phyloP scores from a whole-genome alignment of 73 alveolate species.

The Stentor roeselii region DNA sequence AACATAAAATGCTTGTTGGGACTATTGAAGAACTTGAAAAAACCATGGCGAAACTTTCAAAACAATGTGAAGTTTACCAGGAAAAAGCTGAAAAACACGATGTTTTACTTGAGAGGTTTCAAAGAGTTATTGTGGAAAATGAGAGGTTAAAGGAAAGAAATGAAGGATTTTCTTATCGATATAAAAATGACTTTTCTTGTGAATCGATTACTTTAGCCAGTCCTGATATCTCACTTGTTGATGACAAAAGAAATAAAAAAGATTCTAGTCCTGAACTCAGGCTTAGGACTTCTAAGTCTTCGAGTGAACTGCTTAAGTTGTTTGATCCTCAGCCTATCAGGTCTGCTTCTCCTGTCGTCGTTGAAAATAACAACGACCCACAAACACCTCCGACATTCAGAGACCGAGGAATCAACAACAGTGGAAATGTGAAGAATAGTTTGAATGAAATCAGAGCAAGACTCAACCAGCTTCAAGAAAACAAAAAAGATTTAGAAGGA shows the following conservation, averaged over 20 bases:
- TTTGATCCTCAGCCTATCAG: neutral
- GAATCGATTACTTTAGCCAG: neutral
- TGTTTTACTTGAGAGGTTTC: neutral
- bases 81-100: neutral
- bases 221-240: neutral
- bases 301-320: neutral
- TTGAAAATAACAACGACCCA: neutral
- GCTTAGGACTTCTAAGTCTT: neutral
- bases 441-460: neutral
- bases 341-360: neutral
- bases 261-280: neutral
- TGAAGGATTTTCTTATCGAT: neutral
- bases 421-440: neutral
- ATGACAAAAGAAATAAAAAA: neutral
- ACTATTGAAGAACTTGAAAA: neutral
- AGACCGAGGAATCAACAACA: neutral
- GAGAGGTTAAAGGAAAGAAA: neutral
- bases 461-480: neutral
- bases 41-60: neutral
- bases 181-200: neutral
- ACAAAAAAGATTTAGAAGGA: neutral
- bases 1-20: neutral
- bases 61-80: neutral
- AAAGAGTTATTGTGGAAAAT: neutral
- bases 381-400: slow-evolving; percentile 3